Conservation (phyloP, 352 stramenopile genomes). For the Phytophthora nicotianae region DNA sequence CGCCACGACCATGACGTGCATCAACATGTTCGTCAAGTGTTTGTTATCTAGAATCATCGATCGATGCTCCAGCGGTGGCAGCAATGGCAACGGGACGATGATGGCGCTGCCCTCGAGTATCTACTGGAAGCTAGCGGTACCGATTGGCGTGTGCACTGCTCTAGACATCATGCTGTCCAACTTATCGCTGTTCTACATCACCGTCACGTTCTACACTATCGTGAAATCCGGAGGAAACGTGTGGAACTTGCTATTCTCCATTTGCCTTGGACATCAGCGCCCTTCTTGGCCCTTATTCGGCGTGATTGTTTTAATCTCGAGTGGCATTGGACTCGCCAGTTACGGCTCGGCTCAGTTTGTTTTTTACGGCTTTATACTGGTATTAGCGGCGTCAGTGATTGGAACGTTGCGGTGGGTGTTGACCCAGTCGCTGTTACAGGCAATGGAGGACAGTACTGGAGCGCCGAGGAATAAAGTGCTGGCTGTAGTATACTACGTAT, state of each 20-base stretch:
- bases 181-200: slow-evolving; percentile 87
- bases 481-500: slow-evolving; percentile 86
- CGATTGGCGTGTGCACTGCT: slow-evolving; percentile 80
- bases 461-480: slow-evolving; percentile 60
- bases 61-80: slow-evolving; percentile 38
- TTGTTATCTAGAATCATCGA: slow-evolving; percentile 62
- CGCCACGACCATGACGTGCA: slow-evolving; percentile 76
- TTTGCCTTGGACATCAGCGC: slow-evolving; percentile 75
- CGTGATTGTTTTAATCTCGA: slow-evolving; percentile 74
- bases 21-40: slow-evolving; percentile 86
- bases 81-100: slow-evolving; percentile 34
- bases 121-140: slow-evolving; percentile 76
- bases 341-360: slow-evolving; percentile 82
- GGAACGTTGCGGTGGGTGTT: slow-evolving; percentile 82
- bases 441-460: slow-evolving; percentile 54
- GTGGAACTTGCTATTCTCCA: slow-evolving; percentile 87
- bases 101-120: slow-evolving; percentile 35
- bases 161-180: slow-evolving; percentile 88
- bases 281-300: slow-evolving; percentile 51
- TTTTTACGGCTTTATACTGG: slow-evolving; percentile 68
- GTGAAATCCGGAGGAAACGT: slow-evolving; percentile 81
- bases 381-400: slow-evolving; percentile 72
- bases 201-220: slow-evolving; percentile 87
- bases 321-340: slow-evolving; percentile 72
- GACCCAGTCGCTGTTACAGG: slow-evolving; percentile 80